These are phyloP conservation scores for Austroboletus eburneus DNA, from an alignment of 768 basidiomycete species.

Conservation along the genomic window DNA sequence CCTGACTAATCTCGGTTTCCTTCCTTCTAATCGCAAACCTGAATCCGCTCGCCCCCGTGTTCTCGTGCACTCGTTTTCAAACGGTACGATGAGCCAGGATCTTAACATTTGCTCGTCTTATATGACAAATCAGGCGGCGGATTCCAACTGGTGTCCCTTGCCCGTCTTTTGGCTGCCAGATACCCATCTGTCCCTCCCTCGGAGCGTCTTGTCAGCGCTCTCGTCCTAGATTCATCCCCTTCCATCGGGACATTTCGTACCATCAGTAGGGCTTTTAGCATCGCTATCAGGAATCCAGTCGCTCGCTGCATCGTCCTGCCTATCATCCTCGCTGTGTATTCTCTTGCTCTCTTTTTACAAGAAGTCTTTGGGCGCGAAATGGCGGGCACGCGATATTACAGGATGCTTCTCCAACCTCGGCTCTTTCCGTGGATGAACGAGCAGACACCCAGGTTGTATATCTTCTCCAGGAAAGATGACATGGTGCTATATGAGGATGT, in stretches of 20 bases:
- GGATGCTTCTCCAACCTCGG: slow-evolving; percentile 15
- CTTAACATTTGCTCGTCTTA: not conserved
- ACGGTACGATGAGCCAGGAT: slow-evolving; percentile 12
- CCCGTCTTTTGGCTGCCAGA: slow-evolving; percentile 17
- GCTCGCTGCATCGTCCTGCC: slow-evolving; percentile 1
- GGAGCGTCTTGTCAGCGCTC: slow-evolving; percentile 6
- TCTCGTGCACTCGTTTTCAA: slow-evolving; percentile 30
- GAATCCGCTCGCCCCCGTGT: slow-evolving; percentile 14
- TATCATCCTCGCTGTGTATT: not conserved
- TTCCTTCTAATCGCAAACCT: slow-evolving; percentile 2
- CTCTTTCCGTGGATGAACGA: slow-evolving; percentile 31
- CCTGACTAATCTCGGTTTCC: slow-evolving; percentile 19
- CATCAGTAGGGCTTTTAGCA: slow-evolving; percentile 18
- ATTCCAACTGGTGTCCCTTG: slow-evolving; percentile 17
- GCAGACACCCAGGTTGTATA: slow-evolving; percentile 33
- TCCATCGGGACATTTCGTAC: slow-evolving; percentile 10
- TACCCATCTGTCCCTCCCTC: slow-evolving; percentile 8
- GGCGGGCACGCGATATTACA: slow-evolving; percentile 2
- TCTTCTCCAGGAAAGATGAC: slow-evolving; percentile 33
- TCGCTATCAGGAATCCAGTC: slow-evolving; percentile 19
- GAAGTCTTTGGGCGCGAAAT: slow-evolving; percentile 11
- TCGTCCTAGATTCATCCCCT: slow-evolving; percentile 25
- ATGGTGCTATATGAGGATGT: slow-evolving; percentile 28
- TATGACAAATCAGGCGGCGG: slow-evolving; percentile 17
- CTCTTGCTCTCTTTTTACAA: slow-evolving; percentile 6